Conservation (phyloP, 371 early-diverging fungal species). For the Circinella umbellata region DNA sequence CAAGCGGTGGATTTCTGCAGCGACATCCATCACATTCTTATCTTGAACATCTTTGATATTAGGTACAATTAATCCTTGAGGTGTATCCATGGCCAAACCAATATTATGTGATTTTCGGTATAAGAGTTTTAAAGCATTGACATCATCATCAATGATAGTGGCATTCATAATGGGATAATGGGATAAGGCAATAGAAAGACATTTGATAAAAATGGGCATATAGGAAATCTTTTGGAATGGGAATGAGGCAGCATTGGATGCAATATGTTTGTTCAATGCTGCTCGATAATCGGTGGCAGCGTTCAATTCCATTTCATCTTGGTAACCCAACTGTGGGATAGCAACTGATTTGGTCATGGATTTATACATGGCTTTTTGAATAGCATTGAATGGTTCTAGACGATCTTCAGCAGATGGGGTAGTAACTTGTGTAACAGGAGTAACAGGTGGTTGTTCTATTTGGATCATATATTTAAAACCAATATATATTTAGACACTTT, state of each 20-base stretch:
- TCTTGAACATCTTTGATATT: conserved; percentile 91
- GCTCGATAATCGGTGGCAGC: conserved; percentile 67
- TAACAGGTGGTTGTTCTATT: neutral
- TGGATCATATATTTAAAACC: neutral
- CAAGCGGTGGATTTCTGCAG: conserved; percentile 83
- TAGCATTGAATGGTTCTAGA: conserved; percentile 66
- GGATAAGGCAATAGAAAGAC: conserved; percentile 81
- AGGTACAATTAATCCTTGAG: conserved; percentile 92
- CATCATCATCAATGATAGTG: conserved; percentile 49
- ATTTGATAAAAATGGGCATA: conserved; percentile 96
- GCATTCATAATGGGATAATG: conserved; percentile 93
- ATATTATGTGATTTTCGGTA: conserved; percentile 89
- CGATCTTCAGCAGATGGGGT: conserved; percentile 10
- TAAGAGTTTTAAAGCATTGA: conserved; percentile 59
- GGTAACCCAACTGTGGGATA: conserved; percentile 96
- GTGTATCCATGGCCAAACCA: conserved; percentile 97
- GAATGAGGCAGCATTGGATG: conserved; percentile 41
- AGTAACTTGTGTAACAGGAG: neutral
- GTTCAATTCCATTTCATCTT: conserved; percentile 88
- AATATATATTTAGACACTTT: too few species aligned
- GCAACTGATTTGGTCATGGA: conserved; percentile 90
- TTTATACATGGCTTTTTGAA: conserved; percentile 98
- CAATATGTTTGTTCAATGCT: conserved; percentile 68
- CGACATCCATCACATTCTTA: conserved; percentile 92
- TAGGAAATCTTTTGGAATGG: conserved; percentile 82